phyloP scores from a whole-genome alignment of 257 asterid species.

The Hygrophila difformis region DNA sequence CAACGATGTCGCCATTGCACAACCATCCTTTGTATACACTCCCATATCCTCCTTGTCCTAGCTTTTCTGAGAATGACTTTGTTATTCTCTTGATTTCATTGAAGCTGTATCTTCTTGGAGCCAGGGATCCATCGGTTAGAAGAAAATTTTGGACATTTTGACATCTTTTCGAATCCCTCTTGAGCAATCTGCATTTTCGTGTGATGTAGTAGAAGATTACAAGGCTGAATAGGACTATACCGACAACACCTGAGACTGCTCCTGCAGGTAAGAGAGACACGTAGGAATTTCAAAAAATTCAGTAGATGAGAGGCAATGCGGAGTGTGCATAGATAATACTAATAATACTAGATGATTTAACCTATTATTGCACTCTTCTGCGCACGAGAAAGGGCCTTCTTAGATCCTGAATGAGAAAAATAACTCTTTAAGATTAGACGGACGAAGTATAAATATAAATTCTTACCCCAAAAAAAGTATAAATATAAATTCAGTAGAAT shows the following conservation, averaged over 20 bases:
- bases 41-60: conserved; percentile 55
- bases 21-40: conserved; percentile 46
- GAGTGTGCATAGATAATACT: too few species aligned
- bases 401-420: too few species aligned
- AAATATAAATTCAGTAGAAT: too few species aligned
- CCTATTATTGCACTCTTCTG: too few species aligned
- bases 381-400: too few species aligned
- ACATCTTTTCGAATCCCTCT: conserved; percentile 8
- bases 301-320: too few species aligned
- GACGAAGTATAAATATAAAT: too few species aligned
- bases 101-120: conserved; percentile 37
- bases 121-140: conserved; percentile 34
- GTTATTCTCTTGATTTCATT: conserved; percentile 39
- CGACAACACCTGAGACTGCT: conserved; percentile 5
- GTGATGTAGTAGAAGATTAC: conserved; percentile 17
- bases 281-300: too few species aligned
- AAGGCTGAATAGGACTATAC: conserved; percentile 8
- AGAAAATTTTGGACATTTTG: conserved; percentile 32
- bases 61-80: conserved; percentile 27
- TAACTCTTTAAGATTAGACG: too few species aligned
- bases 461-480: too few species aligned
- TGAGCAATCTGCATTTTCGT: conserved; percentile 8
- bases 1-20: conserved; percentile 40
- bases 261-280: conserved; percentile 21
- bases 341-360: too few species aligned